Base-by-base conservation (phyloP, 768 basidiomycete species). In the Russula griseocarnosa region DNA sequence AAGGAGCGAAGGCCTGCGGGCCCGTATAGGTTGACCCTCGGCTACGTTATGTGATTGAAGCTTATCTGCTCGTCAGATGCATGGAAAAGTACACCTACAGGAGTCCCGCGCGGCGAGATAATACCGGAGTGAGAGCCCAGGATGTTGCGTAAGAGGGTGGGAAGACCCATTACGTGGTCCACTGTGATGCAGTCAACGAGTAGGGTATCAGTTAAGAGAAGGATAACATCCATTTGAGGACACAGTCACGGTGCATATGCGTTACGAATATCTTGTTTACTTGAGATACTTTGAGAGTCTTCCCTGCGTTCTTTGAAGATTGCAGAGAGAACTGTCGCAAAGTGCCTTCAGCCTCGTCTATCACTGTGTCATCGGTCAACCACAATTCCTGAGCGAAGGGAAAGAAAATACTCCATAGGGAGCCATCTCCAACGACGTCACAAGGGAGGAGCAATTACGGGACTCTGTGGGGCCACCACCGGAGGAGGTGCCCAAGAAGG, bases 311-410 rank as follows among this genome's bases (percentile, higher is more conserved):
- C 68, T 60, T 53, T 66, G 69, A 65, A 20, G 85, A 83, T 62
- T 88, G 85, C 5, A 76, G 73, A 20, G 77, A 74, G 66, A 92
- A 86, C 71, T 92, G 90, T 30, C 87, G 79, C 16, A 82, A 75
- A 14, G 90, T 91, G 40, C 91, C 91, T 74, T 92, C 89, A 16
- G 88, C 90, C 74, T 90, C 90, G 72, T 92, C 90, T 24, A 92
- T 81, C 86, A 92, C 89, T 90, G 69, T 30, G 51, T 40, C 53
- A 47, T 34, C n/a, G 38, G 38, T 58, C 3, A 8, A 44, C 8
- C 38, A 5, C 34, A 42, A 49, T 50, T 28, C 32, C 60, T 26
- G 36, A 30, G n/a, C 53, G 61, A 47, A 53, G 18, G 32, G 47
- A 58, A 61, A 42, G 66, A 38, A 70, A 82, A 70, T 73, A 90